Conservation (phyloP, 208 protist species). For the Acanthamoeba royreba region DNA sequence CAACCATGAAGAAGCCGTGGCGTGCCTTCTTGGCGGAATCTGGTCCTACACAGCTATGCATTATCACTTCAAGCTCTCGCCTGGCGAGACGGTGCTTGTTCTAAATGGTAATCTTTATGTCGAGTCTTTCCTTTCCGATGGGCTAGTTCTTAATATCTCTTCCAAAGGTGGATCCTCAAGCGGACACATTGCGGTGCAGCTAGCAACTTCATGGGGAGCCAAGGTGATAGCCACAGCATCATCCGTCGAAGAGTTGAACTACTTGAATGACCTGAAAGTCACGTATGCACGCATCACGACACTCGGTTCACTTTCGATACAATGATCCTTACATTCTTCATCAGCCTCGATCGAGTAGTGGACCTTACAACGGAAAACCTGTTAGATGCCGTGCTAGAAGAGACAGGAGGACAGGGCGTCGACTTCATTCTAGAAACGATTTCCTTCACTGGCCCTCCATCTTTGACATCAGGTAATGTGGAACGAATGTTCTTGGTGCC, state of each 20-base stretch:
- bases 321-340: too few relatives aligned
- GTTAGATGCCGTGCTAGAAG: not conserved
- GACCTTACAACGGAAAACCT: not conserved
- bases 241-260: not conserved
- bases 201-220: not conserved
- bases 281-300: not conserved
- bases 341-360: not conserved
- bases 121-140: too few relatives aligned
- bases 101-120: not conserved
- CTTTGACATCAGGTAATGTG: too few relatives aligned
- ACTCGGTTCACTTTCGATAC: not conserved
- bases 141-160: too few relatives aligned
- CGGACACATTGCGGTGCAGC: constrained; percentile 7
- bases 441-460: not conserved
- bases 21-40: not conserved
- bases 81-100: not conserved
- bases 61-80: constrained; percentile 3
- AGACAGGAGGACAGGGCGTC: not conserved
- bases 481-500: too few relatives aligned
- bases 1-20: constrained; percentile 5
- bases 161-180: not conserved
- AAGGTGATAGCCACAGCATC: not conserved
- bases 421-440: not conserved
- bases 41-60: constrained; percentile 29
- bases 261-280: not conserved